phyloP scores from a whole-genome alignment of 345 rosid genomes.

The Combretum micranthum region DNA sequence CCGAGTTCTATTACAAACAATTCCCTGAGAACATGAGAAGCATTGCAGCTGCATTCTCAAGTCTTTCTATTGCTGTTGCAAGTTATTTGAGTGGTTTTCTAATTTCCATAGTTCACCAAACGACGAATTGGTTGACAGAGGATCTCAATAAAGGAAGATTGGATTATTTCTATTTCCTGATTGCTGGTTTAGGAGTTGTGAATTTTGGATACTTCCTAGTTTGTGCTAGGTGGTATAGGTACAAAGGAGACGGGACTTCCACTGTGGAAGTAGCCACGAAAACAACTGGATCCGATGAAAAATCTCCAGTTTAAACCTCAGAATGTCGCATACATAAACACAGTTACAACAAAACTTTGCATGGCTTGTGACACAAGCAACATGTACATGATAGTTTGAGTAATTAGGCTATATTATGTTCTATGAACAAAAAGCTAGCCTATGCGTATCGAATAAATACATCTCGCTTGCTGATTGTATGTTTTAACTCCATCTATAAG shows the following conservation, averaged over 20 bases:
- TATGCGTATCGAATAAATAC: no score
- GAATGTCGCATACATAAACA: no score
- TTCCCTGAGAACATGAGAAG: slow-evolving; percentile 57
- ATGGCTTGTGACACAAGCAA: no score
- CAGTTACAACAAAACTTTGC: no score
- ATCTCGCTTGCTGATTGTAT: no score
- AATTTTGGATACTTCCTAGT: slow-evolving; percentile 26
- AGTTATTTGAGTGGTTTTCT: slow-evolving; percentile 30
- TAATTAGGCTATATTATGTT: no score
- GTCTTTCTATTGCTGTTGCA: slow-evolving; percentile 22
- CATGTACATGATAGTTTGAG: no score
- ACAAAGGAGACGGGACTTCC: slow-evolving; percentile 15
- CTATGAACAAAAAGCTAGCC: no score
- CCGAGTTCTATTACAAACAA: slow-evolving; percentile 48
- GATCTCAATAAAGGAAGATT: slow-evolving; percentile 39
- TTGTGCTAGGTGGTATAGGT: slow-evolving; percentile 34
- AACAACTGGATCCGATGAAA: no score
- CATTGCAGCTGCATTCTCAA: slow-evolving; percentile 26
- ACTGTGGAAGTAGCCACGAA: no score
- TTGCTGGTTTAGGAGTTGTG: slow-evolving; percentile 22
- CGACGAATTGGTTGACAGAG: slow-evolving; percentile 31
- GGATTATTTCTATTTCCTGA: slow-evolving; percentile 33
- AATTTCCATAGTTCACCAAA: slow-evolving; percentile 24
- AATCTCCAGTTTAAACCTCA: no score
- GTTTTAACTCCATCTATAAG: no score